Base-by-base conservation (phyloP, 768 basidiomycete species). In the Mycena polygramma region DNA sequence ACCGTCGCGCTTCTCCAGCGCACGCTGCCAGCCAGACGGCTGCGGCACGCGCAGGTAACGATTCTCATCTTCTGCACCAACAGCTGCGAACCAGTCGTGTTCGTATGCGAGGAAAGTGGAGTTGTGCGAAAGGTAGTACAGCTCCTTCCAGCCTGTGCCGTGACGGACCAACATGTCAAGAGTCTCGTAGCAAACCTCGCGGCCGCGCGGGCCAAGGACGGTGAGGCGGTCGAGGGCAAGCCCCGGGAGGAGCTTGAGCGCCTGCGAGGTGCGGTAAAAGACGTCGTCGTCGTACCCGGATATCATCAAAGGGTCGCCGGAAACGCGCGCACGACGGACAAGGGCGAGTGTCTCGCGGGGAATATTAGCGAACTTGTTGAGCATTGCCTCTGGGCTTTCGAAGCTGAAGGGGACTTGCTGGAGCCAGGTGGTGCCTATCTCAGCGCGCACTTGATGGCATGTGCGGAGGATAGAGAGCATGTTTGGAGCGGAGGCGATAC, bases 171-270 rank as follows among this genome's bases (percentile, higher is more conserved):
- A 55, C 64, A 17, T 65, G 48, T 57, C 54, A 41, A 65, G 64
- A 2, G 55, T 65, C 35, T 65, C 15, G 46, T 57, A 65, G 30
- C 39, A 9, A 30, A 64, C 53, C 45, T 64, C 61, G 48, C 7
- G 52, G 10, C 4, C 39, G 39, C 63, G 41, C 54, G 41, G 1
- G 24, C 24, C 63, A 17, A 64, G 63, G 41, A 64, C 63, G 39
- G 64, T 66, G 55, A 66, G 57, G 46, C 64, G 64, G 10, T 66
- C 57, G 36, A 66, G 64, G 37, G 64, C 64, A 49, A 66, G 55
- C 46, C 64, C 64, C 4, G 64, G 64, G 22, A 66, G 64, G 46
- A 66, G 55, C 46, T 58, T 66, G 64, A 66, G 57, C 46, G 37
- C 24, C 43, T 57, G 64, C 3, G 35, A 48, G 57, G 57, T 58